Evolutionary conservation across 2,329 filamentous ascomycete species (phyloP).

Genomic region (Penicillium sp.): DNA sequence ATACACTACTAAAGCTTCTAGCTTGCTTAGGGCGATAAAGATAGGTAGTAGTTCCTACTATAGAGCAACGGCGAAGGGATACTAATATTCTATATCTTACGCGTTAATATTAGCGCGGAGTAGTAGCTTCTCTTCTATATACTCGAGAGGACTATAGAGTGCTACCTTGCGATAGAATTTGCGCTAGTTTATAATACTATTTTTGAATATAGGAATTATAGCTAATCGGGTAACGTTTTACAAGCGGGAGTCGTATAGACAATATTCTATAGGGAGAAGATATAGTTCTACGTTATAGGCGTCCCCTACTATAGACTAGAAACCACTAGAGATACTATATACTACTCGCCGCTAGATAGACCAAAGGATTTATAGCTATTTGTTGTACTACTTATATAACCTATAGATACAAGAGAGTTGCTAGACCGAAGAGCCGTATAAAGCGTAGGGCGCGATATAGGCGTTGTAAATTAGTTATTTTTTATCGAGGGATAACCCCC

Average conservation of each 20-base stretch:
- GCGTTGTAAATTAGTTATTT: too few species aligned
- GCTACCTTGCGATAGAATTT: too few species aligned
- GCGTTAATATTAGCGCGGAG: too few species aligned
- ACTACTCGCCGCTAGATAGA: conserved; percentile 1
- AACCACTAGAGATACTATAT: background rate
- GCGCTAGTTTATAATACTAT: too few species aligned
- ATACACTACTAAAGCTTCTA: conserved; percentile 8
- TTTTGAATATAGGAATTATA: background rate
- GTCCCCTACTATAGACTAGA: conserved; percentile 5
- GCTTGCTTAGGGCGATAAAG: background rate
- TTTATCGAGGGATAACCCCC: too few species aligned
- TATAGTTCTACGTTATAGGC: conserved; percentile 5
- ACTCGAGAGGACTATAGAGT: background rate
- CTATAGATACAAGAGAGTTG: background rate
- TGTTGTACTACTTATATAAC: conserved; percentile 1
- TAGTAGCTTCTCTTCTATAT: too few species aligned
- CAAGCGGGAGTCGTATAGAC: conserved; percentile 3
- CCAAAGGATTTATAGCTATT: background rate
- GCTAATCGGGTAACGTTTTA: too few species aligned
- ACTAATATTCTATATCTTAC: conserved; percentile 3
- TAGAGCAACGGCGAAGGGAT: too few species aligned
- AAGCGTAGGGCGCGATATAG: background rate
- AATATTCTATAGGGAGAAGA: conserved; percentile 4
- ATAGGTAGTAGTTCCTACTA: conserved; percentile 1
- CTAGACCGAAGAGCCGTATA: background rate